phyloP scores from a whole-genome alignment of 2,329 filamentous ascomycete species.

The Thelonectria olida region DNA sequence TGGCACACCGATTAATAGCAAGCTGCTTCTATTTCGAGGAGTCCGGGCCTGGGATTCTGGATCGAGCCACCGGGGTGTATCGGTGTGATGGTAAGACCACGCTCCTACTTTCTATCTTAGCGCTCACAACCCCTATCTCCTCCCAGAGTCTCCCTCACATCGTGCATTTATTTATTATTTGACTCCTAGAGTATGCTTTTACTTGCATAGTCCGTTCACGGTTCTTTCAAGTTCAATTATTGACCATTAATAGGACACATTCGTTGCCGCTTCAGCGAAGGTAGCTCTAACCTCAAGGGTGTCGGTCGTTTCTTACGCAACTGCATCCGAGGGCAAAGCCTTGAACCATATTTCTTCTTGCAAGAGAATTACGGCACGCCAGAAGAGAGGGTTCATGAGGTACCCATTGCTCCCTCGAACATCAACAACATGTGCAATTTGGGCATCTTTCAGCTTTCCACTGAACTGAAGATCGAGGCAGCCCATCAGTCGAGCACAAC shows the following conservation, averaged over 20 bases:
- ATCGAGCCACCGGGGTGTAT: background rate
- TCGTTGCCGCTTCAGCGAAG: slow-evolving; percentile 3
- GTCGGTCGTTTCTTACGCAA: background rate
- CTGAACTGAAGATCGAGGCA: background rate
- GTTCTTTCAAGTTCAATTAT: background rate
- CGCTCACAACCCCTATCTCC: no score
- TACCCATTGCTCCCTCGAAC: background rate
- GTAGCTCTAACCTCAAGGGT: slow-evolving; percentile 1
- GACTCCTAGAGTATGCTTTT: background rate
- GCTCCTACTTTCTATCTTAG: background rate
- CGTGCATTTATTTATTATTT: no score
- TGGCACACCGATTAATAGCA: slow-evolving; percentile 5
- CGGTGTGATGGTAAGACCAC: background rate
- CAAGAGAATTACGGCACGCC: background rate
- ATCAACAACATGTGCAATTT: background rate
- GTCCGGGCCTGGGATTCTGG: background rate
- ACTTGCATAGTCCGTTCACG: background rate
- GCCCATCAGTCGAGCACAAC: background rate
- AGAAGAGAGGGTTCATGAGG: background rate
- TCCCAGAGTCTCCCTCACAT: background rate
- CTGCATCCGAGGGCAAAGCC: background rate
- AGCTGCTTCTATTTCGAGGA: slow-evolving; percentile 18
- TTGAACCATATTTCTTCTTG: slow-evolving; percentile 1
- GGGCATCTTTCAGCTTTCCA: background rate
- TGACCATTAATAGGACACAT: slow-evolving; percentile 1